Base-by-base conservation (phyloP, 2,329 filamentous ascomycete species). In the Pseudogymnoascus destructans region DNA sequence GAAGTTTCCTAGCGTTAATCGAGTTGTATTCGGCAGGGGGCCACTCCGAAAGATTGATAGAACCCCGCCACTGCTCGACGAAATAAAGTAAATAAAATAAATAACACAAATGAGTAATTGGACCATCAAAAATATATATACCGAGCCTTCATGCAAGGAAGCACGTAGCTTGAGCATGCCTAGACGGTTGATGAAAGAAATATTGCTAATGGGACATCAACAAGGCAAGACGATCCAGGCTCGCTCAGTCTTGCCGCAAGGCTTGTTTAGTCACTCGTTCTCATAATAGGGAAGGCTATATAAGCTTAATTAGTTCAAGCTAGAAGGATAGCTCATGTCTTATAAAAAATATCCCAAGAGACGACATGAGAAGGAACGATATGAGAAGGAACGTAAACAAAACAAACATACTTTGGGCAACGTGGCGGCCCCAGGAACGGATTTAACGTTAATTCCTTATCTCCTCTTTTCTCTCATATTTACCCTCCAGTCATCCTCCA, bases 391-490 rank as follows among this genome's bases (percentile, higher is more conserved):
- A n/a, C n/a, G n/a, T n/a, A n/a, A n/a, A 21, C 40, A 49, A 5
- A 21, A 27, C 42, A 49, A 27, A 10, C 13, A 15, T 13, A n/a
- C 3, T 9, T 27, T 23, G 13, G 10, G 8, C 13, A 15, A 46
- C 27, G n/a, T 49, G 42, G 13, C 42, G 42, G 13, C 8, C 42
- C 23, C 23, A 49, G 7, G 23, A 27, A 49, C 42, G 42, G 42
- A 49, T 23, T 49, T 49, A 46, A 46, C 11, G 13, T n/a, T 42
- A 49, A 49, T 8, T 15, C 42, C 42, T 49, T 49, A 49, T 10
- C 23, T 49, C 42, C 42, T 49, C 42, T 49, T 49, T 49, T 49
- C 42, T 49, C 42, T 49, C 42, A 49, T 17, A 49, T 49, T 27
- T 27, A n/a, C 42, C 23, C 21, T 27, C 3, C 42, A 15, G 11